Evolutionary conservation across 2,329 filamentous ascomycete species (phyloP).

Genomic region (Xylariaceae sp.): DNA sequence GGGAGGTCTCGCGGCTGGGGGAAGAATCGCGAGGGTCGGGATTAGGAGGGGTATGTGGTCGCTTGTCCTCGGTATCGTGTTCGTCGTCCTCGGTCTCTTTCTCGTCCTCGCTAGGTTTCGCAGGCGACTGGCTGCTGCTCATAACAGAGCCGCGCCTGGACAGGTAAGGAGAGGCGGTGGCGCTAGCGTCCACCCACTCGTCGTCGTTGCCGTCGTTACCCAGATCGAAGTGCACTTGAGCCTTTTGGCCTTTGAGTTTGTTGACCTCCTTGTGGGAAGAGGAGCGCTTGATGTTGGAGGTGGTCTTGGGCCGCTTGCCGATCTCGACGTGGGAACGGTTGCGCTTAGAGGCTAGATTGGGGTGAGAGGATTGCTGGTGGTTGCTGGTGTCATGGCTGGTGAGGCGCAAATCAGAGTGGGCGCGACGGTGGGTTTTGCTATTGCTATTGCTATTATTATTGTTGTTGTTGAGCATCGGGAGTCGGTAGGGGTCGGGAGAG

Average conservation of each 20-base stretch:
- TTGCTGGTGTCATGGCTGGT: slow-evolving; percentile 20
- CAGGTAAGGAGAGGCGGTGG: slow-evolving; percentile 59
- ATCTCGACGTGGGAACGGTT: slow-evolving; percentile 60
- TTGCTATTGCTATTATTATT: slow-evolving; percentile 12
- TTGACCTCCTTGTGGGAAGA: slow-evolving; percentile 49
- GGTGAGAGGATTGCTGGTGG: background rate
- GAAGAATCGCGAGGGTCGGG: slow-evolving; percentile 16
- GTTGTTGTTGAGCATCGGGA: slow-evolving; percentile 29
- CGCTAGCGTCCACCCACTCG: slow-evolving; percentile 67
- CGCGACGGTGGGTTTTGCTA: slow-evolving; percentile 44
- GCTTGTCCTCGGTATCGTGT: slow-evolving; percentile 9
- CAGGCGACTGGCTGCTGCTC: slow-evolving; percentile 48
- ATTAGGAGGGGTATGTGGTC: slow-evolving; percentile 7
- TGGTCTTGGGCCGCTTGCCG: slow-evolving; percentile 47
- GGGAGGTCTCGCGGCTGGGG: slow-evolving; percentile 41
- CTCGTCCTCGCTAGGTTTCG: slow-evolving; percentile 32
- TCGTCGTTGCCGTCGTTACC: slow-evolving; percentile 52
- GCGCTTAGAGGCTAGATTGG: slow-evolving; percentile 45
- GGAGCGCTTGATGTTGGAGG: slow-evolving; percentile 52
- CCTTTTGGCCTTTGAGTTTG: slow-evolving; percentile 43
- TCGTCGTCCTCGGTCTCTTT: slow-evolving; percentile 37
- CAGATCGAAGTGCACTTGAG: slow-evolving; percentile 62
- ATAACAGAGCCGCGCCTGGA: slow-evolving; percentile 50
- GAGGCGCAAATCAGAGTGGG: slow-evolving; percentile 51
- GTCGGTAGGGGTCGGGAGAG: slow-evolving; percentile 28